Evolutionary conservation across 2,329 filamentous ascomycete genomes (phyloP).

Genomic region (Plenodomus tracheiphilus): DNA sequence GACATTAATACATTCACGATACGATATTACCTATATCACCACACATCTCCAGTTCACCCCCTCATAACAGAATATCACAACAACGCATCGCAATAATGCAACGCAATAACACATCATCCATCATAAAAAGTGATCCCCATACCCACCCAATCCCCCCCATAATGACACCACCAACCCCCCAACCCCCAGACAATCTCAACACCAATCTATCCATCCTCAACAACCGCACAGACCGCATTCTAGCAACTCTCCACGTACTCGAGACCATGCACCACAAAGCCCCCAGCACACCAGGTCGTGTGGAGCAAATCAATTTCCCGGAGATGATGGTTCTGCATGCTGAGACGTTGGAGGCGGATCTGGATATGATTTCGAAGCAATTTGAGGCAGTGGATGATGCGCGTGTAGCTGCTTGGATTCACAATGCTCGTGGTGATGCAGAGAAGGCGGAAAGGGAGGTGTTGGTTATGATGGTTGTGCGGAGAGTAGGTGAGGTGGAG

Average conservation of each 20-base stretch:
- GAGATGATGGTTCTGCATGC: slow-evolving; percentile 1
- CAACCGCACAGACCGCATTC: slow-evolving; percentile 2
- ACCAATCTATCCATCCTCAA: slow-evolving; percentile 2
- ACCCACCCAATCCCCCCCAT: no score
- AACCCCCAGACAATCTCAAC: neutral
- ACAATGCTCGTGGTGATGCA: neutral
- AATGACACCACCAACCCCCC: neutral
- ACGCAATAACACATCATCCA: no score
- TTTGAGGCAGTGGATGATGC: slow-evolving; percentile 3
- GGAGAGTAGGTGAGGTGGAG: slow-evolving; percentile 2
- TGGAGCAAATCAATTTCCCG: slow-evolving; percentile 2
- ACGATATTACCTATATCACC: no score
- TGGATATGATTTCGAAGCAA: slow-evolving; percentile 2
- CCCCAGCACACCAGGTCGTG: neutral
- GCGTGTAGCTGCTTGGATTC: slow-evolving; percentile 3
- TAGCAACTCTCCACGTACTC: slow-evolving; percentile 6
- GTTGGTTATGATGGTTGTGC: neutral
- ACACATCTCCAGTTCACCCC: no score
- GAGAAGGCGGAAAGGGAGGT: slow-evolving; percentile 3
- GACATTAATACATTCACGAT: no score
- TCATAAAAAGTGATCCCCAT: no score
- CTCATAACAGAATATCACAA: no score
- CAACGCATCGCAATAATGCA: no score
- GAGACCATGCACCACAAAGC: slow-evolving; percentile 1
- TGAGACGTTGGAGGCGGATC: slow-evolving; percentile 3